Percentiles rank a stretch among this genome's conserved stretches.
Evolutionary conservation across 148 eudicot genomes (phyloP).

Genomic region (Arctostaphylos glauca): DNA sequence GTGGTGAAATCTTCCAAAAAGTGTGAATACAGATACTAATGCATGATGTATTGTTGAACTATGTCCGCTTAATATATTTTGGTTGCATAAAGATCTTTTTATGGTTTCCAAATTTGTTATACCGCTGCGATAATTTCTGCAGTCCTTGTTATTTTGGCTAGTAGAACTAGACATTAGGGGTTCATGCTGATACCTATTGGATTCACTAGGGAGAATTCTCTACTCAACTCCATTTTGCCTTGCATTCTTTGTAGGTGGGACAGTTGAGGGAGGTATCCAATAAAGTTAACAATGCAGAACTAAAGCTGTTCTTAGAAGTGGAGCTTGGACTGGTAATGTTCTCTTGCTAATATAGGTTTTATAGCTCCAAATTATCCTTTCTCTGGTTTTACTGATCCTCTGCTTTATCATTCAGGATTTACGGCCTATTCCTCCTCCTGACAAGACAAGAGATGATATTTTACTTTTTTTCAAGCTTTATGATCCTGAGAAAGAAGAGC

Average conservation of each 20-base stretch:
- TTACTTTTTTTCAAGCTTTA: slow-evolving; percentile 91
- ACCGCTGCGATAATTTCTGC: background rate
- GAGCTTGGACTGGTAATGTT: slow-evolving; percentile 66
- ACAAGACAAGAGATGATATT: slow-evolving; percentile 78
- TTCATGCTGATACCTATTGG: slow-evolving; percentile 1
- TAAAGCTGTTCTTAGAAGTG: slow-evolving; percentile 82
- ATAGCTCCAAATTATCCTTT: background rate
- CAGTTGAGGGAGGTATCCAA: slow-evolving; percentile 78
- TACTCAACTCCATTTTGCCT: background rate
- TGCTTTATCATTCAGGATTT: slow-evolving; percentile 49
- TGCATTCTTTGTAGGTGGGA: slow-evolving; percentile 57
- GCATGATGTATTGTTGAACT: background rate
- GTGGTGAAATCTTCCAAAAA: background rate
- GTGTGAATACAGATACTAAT: background rate
- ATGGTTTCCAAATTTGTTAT: background rate
- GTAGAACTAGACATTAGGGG: background rate
- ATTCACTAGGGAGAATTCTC: background rate
- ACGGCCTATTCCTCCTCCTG: slow-evolving; percentile 64
- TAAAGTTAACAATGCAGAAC: slow-evolving; percentile 69
- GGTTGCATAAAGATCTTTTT: background rate
- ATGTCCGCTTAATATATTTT: background rate
- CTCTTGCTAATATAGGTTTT: background rate
- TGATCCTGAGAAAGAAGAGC: slow-evolving; percentile 86
- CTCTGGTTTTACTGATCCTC: background rate
- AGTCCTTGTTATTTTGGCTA: background rate